Percentiles rank a stretch among this genome's conserved stretches.
Evolutionary conservation across 805 yeast species (phyloP).

Genomic region (Zygoascus bituminiphila): DNA sequence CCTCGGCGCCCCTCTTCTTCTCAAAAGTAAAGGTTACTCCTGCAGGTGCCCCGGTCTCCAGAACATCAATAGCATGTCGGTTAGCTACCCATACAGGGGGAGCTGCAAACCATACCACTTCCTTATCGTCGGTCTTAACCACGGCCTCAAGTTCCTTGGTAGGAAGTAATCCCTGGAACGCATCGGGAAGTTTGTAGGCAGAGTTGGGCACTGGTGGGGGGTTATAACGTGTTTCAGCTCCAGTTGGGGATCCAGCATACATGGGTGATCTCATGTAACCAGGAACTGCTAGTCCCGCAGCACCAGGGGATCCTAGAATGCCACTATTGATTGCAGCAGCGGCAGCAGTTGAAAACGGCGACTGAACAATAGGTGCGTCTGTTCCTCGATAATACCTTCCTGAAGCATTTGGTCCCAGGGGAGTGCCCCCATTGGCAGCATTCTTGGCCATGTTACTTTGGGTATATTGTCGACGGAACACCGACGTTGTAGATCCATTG

Average conservation of each 20-base stretch:
- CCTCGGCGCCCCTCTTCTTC: constrained; percentile 9
- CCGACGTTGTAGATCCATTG: not conserved
- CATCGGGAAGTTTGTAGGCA: constrained; percentile 28
- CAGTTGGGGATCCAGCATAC: not conserved
- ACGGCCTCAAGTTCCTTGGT: constrained; percentile 15
- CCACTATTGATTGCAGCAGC: not conserved
- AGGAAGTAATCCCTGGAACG: constrained; percentile 17
- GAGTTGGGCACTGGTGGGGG: constrained; percentile 28
- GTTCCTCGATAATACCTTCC: not conserved
- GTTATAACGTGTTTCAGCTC: constrained; percentile 1
- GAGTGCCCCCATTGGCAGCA: not conserved
- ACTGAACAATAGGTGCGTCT: not conserved
- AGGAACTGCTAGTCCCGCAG: constrained; percentile 3
- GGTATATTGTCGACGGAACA: not conserved
- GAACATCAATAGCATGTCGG: constrained; percentile 18
- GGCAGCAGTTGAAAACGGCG: not conserved
- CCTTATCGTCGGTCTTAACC: constrained; percentile 14
- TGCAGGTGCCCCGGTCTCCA: constrained; percentile 12
- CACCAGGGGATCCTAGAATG: not conserved
- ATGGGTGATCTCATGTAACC: constrained; percentile 4
- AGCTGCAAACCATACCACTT: constrained; percentile 23
- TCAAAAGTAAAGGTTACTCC: constrained; percentile 16
- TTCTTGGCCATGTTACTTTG: not conserved
- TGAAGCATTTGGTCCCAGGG: not conserved
- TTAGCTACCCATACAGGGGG: constrained; percentile 20